A percentile compares a stretch with the other conserved stretches of the same genome.
phyloP scores from a whole-genome alignment of 257 asterid genomes.

The Solanum lycopersicoides region DNA sequence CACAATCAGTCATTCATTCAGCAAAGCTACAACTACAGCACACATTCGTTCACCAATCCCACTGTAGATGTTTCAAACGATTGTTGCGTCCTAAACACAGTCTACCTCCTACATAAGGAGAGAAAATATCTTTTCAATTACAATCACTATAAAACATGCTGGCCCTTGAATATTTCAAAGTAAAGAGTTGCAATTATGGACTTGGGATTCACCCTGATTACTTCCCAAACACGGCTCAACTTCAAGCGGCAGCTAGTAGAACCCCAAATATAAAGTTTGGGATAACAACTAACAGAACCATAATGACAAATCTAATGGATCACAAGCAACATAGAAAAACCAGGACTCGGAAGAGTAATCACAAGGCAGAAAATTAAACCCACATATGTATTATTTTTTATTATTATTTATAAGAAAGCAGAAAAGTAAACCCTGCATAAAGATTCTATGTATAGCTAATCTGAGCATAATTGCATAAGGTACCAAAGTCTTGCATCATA shows the following conservation, averaged over 20 bases:
- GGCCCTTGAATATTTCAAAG: neutral
- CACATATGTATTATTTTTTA: neutral
- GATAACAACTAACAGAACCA: neutral
- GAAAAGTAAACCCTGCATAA: neutral
- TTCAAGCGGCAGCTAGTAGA: neutral
- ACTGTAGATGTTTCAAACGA: neutral
- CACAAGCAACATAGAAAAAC: neutral
- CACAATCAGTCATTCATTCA: neutral
- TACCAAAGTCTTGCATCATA: neutral
- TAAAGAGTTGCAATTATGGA: neutral
- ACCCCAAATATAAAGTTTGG: neutral
- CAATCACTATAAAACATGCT: neutral
- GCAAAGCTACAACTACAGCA: neutral
- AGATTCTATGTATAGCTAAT: neutral
- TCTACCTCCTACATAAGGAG: neutral
- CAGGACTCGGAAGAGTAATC: neutral
- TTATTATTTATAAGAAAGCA: neutral
- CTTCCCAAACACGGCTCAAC: neutral
- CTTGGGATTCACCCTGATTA: neutral
- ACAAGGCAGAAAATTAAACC: neutral
- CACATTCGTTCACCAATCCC: neutral
- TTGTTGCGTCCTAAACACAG: neutral
- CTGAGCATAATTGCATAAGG: neutral
- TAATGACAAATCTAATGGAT: neutral
- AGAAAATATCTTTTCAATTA: neutral